phyloP scores from a whole-genome alignment of 805 yeast genomes.

The Lipomyces chichibuensis region DNA sequence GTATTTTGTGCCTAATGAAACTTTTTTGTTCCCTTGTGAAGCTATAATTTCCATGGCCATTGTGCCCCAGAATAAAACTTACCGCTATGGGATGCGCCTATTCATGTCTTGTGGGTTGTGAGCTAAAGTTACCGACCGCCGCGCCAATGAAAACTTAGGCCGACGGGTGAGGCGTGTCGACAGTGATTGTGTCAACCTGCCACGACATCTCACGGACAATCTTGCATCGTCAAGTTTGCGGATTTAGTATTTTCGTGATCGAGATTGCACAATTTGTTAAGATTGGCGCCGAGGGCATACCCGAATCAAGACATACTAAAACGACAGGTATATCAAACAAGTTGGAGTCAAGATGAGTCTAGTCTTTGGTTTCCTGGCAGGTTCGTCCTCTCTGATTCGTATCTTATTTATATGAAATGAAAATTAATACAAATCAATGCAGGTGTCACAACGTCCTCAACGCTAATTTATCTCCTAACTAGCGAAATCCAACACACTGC shows the following conservation, averaged over 20 bases:
- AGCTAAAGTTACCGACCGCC: not conserved
- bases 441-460: conserved; percentile 64
- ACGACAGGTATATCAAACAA: not conserved
- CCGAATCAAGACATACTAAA: not conserved
- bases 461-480: conserved; percentile 64
- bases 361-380: conserved; percentile 60
- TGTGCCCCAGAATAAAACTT: too few relatives aligned
- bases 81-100: too few relatives aligned
- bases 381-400: conserved; percentile 40
- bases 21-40: too few relatives aligned
- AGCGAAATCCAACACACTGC: conserved; percentile 57
- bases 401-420: not conserved
- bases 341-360: conserved; percentile 48
- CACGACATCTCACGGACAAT: too few relatives aligned
- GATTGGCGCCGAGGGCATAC: not conserved
- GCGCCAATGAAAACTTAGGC: not conserved
- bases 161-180: not conserved
- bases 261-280: not conserved
- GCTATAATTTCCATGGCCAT: too few relatives aligned
- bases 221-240: not conserved
- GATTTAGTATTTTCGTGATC: not conserved
- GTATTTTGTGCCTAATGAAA: too few relatives aligned
- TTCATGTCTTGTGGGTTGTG: too few relatives aligned
- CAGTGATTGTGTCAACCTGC: too few relatives aligned
- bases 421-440: conserved; percentile 37